phyloP scores from a whole-genome alignment of 1,284 basidiomycete genomes.

The Tausonia pullulans region DNA sequence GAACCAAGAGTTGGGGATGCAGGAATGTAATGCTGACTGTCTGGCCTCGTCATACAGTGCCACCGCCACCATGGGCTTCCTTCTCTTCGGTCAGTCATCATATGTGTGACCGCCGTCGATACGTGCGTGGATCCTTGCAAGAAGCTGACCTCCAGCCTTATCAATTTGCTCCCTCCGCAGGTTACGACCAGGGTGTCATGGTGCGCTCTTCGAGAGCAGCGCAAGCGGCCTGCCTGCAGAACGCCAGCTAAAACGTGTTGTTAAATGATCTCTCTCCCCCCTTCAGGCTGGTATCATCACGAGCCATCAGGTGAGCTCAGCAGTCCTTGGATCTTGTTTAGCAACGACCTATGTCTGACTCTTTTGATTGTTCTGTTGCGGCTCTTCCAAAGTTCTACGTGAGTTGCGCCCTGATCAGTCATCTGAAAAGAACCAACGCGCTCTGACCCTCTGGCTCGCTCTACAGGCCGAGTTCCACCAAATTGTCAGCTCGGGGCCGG shows the following conservation, averaged over 20 bases:
- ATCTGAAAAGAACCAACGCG: constrained; percentile 2
- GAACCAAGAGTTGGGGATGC: background rate
- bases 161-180: background rate
- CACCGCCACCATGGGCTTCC: constrained; percentile 14
- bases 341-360: constrained; percentile 22
- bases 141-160: background rate
- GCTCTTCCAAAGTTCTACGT: constrained; percentile 17
- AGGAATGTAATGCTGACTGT: background rate
- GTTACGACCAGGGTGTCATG: constrained; percentile 15
- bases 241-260: background rate
- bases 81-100: background rate
- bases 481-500: constrained; percentile 21
- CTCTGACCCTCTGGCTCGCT: background rate
- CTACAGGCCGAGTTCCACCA: background rate
- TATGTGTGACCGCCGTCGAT: background rate
- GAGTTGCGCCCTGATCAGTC: too few relatives aligned
- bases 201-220: too few relatives aligned
- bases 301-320: constrained; percentile 33
- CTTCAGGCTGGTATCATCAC: constrained; percentile 33
- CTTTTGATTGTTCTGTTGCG: too few relatives aligned
- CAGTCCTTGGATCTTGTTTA: constrained; percentile 27
- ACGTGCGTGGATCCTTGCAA: background rate
- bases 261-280: background rate
- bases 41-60: background rate
- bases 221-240: constrained; percentile 8